Conservation (phyloP, 441 rosid genomes). For the Populus hybrid region DNA sequence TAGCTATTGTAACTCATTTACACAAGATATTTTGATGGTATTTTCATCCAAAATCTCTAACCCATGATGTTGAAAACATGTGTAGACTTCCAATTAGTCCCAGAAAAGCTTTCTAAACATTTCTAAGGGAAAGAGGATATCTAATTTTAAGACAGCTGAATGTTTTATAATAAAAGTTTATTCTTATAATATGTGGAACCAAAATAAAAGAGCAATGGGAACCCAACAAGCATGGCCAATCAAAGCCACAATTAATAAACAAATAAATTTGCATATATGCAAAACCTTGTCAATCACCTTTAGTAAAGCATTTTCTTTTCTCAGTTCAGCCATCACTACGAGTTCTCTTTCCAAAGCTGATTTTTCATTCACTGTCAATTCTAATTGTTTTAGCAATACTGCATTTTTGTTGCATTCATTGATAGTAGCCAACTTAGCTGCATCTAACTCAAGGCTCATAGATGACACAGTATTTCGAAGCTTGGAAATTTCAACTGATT, state of each 20-base stretch:
- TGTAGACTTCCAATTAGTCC: not conserved
- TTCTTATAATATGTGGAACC: not conserved
- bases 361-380: slow-evolving; percentile 69
- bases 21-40: not conserved
- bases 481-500: slow-evolving; percentile 67
- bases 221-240: not conserved
- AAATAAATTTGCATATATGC: not conserved
- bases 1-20: not conserved
- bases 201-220: not conserved
- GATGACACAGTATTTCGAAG: slow-evolving; percentile 72
- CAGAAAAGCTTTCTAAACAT: not conserved
- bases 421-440: slow-evolving; percentile 81
- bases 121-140: not conserved
- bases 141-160: not conserved
- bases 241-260: not conserved
- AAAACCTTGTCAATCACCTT: slow-evolving; percentile 45
- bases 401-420: slow-evolving; percentile 90
- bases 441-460: slow-evolving; percentile 85
- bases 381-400: slow-evolving; percentile 78
- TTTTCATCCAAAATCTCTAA: not conserved
- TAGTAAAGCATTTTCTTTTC: slow-evolving; percentile 62
- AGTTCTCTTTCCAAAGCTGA: slow-evolving; percentile 74
- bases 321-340: slow-evolving; percentile 56
- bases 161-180: not conserved
- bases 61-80: not conserved